These are phyloP conservation scores for Cryptococcus sp. DNA, from an alignment of 1,284 basidiomycete genomes.

Conservation along the genomic window DNA sequence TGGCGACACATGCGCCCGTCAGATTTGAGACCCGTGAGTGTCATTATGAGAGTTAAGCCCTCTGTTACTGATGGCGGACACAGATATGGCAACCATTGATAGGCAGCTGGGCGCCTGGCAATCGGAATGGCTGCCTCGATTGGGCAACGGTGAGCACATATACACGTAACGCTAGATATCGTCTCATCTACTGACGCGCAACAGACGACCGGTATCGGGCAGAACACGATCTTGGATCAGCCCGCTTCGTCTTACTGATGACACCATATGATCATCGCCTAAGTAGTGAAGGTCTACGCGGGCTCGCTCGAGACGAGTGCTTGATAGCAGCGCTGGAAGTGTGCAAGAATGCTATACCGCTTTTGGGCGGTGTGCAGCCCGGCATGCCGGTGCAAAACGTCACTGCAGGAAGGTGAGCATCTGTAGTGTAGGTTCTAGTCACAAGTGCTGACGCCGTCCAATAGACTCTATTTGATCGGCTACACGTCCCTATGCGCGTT, in stretches of 20 bases:
- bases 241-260: constrained; percentile 21
- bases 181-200: neutral
- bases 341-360: constrained; percentile 18
- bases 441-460: neutral
- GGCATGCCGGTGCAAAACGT: constrained; percentile 10
- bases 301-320: constrained; percentile 15
- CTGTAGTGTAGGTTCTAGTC: neutral
- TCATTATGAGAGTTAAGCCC: neutral
- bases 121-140: constrained; percentile 7
- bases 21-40: constrained; percentile 12
- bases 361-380: constrained; percentile 6
- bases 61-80: neutral
- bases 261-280: constrained; percentile 19
- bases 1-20: constrained; percentile 10
- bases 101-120: constrained; percentile 10
- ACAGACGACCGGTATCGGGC: constrained; percentile 12
- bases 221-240: constrained; percentile 16
- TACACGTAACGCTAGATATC: neutral
- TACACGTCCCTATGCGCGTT: constrained; percentile 20
- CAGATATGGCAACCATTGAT: constrained; percentile 11
- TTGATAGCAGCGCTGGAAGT: constrained; percentile 14
- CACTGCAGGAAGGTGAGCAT: constrained; percentile 15
- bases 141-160: constrained; percentile 4
- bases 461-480: constrained; percentile 20
- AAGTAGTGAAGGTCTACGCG: constrained; percentile 9